phyloP scores from a whole-genome alignment of 768 basidiomycete genomes.

The Trametes gibbosa region DNA sequence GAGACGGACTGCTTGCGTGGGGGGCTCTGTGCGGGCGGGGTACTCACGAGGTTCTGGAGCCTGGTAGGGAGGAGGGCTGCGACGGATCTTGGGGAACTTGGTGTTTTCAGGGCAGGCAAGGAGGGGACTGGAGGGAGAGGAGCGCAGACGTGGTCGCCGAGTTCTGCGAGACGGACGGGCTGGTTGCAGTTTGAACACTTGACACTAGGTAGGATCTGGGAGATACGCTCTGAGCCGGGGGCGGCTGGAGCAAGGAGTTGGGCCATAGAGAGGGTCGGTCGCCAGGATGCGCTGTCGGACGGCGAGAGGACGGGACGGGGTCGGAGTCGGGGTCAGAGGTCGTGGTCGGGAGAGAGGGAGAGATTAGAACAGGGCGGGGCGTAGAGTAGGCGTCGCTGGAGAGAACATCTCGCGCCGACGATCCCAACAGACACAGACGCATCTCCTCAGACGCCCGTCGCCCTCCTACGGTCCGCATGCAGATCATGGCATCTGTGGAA shows the following conservation, averaged over 20 bases:
- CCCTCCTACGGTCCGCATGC: too few species aligned
- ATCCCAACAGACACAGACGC: too few species aligned
- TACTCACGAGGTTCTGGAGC: constrained; percentile 44
- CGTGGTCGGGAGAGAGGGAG: not conserved
- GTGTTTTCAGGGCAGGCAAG: constrained; percentile 32
- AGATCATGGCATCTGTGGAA: too few species aligned
- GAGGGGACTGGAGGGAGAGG: constrained; percentile 45
- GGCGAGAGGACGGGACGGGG: too few species aligned
- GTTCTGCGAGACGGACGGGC: constrained; percentile 66
- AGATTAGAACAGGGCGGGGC: too few species aligned
- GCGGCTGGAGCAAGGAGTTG: constrained; percentile 24
- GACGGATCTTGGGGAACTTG: constrained; percentile 40
- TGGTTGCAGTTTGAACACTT: constrained; percentile 80
- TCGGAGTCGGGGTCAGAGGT: not conserved
- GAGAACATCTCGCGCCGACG: too few species aligned
- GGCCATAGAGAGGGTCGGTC: not conserved
- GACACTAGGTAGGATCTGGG: constrained; percentile 75
- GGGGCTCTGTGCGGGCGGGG: constrained; percentile 12
- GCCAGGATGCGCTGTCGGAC: too few species aligned
- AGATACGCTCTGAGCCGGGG: constrained; percentile 33
- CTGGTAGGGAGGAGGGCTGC: constrained; percentile 48
- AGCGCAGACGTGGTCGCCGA: constrained; percentile 77
- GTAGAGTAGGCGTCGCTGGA: too few species aligned
- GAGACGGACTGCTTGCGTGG: constrained; percentile 10
- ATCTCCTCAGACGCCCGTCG: too few species aligned